A percentile compares a stretch with the other conserved stretches of the same genome.
phyloP scores from a whole-genome alignment of 1,284 basidiomycete genomes.

The Psilocybe mexicana region DNA sequence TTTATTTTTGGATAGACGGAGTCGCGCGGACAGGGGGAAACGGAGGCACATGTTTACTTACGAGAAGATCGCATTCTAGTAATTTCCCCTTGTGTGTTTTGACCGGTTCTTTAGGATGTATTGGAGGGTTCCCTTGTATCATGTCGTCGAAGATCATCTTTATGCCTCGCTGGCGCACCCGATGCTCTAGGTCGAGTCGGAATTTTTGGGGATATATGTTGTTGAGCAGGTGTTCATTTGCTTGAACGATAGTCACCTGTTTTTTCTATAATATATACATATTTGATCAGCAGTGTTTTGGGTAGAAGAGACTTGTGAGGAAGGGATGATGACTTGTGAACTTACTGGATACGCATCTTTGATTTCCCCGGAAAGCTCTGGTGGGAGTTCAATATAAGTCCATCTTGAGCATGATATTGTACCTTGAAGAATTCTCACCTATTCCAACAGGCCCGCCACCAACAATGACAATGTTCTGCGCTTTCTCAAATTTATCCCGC shows the following conservation, averaged over 20 bases:
- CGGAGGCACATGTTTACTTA: slow-evolving; percentile 31
- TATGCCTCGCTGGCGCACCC: slow-evolving; percentile 40
- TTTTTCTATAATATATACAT: slow-evolving; percentile 36
- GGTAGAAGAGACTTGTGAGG: neutral
- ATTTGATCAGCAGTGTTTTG: neutral
- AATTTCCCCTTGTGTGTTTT: slow-evolving; percentile 47
- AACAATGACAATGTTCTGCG: slow-evolving; percentile 51
- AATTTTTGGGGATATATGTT: slow-evolving; percentile 52
- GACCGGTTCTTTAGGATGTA: slow-evolving; percentile 32
- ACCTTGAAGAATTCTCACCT: slow-evolving; percentile 35
- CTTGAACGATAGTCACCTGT: slow-evolving; percentile 59
- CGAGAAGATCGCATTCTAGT: slow-evolving; percentile 54
- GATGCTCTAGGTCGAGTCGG: slow-evolving; percentile 43
- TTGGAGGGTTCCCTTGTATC: slow-evolving; percentile 34
- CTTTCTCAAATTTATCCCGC: slow-evolving; percentile 45
- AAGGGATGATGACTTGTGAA: neutral
- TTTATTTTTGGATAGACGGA: neutral
- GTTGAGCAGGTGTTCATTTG: slow-evolving; percentile 48
- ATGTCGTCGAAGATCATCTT: slow-evolving; percentile 50
- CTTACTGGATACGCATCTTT: slow-evolving; percentile 51
- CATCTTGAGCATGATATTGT: neutral
- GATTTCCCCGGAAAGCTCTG: slow-evolving; percentile 60
- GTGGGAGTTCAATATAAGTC: no score
- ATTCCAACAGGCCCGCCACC: slow-evolving; percentile 65
- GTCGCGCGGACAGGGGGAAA: neutral